These are phyloP conservation scores for Myxozyma neotropica DNA, from an alignment of 805 yeast species.

Conservation along the genomic window DNA sequence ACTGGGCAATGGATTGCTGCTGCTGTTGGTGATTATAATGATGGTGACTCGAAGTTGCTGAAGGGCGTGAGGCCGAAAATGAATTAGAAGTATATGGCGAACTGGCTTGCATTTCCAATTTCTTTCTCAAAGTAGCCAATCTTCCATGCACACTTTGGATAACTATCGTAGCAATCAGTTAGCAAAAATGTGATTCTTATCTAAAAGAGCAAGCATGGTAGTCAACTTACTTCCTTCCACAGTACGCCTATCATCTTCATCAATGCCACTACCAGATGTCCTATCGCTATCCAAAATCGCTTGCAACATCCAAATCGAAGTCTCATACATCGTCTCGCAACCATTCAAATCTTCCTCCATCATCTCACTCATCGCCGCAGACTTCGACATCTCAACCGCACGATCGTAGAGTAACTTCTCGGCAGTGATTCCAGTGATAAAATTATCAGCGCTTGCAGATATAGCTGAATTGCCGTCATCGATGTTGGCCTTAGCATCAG, in stretches of 20 bases:
- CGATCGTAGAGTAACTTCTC: constrained; percentile 78
- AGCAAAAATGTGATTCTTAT: no score
- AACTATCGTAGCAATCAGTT: constrained; percentile 43
- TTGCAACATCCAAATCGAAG: constrained; percentile 94
- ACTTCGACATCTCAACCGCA: constrained; percentile 88
- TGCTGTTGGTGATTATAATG: not conserved
- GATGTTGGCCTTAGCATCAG: constrained; percentile 17
- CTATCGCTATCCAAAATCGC: constrained; percentile 55
- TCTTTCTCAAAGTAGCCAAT: constrained; percentile 67
- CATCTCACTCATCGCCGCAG: constrained; percentile 87
- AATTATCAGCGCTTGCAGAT: not conserved
- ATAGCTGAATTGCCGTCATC: constrained; percentile 1
- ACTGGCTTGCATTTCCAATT: constrained; percentile 44
- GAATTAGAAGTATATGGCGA: not conserved
- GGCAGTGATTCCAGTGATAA: constrained; percentile 49
- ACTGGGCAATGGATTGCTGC: not conserved
- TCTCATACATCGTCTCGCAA: constrained; percentile 86
- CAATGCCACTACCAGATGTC: constrained; percentile 59
- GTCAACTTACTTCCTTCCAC: constrained; percentile 63
- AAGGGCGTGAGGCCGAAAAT: not conserved
- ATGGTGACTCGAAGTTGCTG: not conserved
- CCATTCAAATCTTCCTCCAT: constrained; percentile 69
- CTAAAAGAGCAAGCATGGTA: no score
- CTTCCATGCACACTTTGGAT: constrained; percentile 81
- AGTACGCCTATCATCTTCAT: constrained; percentile 70